Conservation (phyloP, 495 filamentous ascomycete genomes). For the Daldinia vernicosa region DNA sequence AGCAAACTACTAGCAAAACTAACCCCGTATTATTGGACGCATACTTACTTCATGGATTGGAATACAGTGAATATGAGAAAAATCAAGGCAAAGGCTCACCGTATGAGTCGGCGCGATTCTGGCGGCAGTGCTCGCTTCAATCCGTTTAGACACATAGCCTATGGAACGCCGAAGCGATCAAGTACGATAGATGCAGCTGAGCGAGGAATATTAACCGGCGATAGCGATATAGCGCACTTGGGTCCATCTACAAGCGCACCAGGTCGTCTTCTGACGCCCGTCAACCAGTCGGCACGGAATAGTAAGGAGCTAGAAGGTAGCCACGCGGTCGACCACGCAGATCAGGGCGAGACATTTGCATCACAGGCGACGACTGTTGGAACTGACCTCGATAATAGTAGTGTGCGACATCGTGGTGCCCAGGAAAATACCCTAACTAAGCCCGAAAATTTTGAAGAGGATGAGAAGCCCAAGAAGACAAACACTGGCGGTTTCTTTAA, state of each 20-base stretch:
- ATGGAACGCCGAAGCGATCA: conserved; percentile 33
- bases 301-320: conserved; percentile 32
- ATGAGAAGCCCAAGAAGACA: conserved; percentile 50
- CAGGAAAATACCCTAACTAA: conserved; percentile 6
- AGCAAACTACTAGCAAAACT: neutral
- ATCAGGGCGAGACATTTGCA: conserved; percentile 31
- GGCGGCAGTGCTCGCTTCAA: conserved; percentile 44
- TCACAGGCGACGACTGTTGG: conserved; percentile 44
- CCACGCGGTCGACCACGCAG: conserved; percentile 11
- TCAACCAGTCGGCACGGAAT: conserved; percentile 28
- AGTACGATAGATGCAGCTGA: conserved; percentile 42
- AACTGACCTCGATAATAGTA: conserved; percentile 12
- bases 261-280: conserved; percentile 32
- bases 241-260: conserved; percentile 38
- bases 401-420: conserved; percentile 25
- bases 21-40: conserved; percentile 1
- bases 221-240: conserved; percentile 20
- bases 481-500: conserved; percentile 50
- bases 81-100: conserved; percentile 47
- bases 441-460: conserved; percentile 16
- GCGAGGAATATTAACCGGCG: conserved; percentile 22
- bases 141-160: conserved; percentile 48
- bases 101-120: conserved; percentile 41
- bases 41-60: conserved; percentile 46
- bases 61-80: conserved; percentile 49